Conservation (phyloP, 1,284 basidiomycete species). For the Microbotryomycetes sp. region DNA sequence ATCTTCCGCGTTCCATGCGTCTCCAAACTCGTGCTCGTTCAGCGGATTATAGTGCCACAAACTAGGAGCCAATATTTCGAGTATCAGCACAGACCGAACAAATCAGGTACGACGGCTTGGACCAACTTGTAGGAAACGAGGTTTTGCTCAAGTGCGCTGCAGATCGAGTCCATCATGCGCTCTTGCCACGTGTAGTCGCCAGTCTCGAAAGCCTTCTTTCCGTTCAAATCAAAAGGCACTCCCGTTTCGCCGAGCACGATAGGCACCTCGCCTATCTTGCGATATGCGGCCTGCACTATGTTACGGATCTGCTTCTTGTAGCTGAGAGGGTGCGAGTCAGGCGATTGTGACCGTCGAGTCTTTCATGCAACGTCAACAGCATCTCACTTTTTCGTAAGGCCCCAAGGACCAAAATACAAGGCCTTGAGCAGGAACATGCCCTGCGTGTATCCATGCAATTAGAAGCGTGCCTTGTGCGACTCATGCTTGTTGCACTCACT, state of each 20-base stretch:
- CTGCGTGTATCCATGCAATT: slow-evolving; percentile 42
- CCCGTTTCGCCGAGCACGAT: slow-evolving; percentile 84
- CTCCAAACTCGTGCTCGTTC: slow-evolving; percentile 70
- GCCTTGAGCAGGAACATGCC: slow-evolving; percentile 72
- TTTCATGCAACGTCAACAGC: background rate
- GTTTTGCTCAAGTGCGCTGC: slow-evolving; percentile 24
- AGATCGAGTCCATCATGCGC: slow-evolving; percentile 39
- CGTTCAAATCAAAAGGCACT: slow-evolving; percentile 87
- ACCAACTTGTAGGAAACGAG: slow-evolving; percentile 38
- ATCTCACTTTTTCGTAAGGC: slow-evolving; percentile 59
- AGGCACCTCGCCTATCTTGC: slow-evolving; percentile 65
- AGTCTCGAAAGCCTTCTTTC: slow-evolving; percentile 55
- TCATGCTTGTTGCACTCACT: no score
- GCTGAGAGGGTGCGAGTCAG: slow-evolving; percentile 23
- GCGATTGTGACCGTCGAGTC: background rate
- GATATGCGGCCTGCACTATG: slow-evolving; percentile 59
- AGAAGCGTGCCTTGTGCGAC: no score
- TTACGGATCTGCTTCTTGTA: slow-evolving; percentile 73
- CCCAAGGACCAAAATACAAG: slow-evolving; percentile 77
- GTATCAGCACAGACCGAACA: background rate
- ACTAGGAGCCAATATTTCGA: slow-evolving; percentile 43
- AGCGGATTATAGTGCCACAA: slow-evolving; percentile 92
- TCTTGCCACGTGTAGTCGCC: slow-evolving; percentile 56
- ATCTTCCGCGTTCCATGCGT: slow-evolving; percentile 93
- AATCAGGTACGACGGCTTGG: background rate